Evolutionary conservation across 768 basidiomycete genomes (phyloP).

Genomic region (Mycena haematopus): DNA sequence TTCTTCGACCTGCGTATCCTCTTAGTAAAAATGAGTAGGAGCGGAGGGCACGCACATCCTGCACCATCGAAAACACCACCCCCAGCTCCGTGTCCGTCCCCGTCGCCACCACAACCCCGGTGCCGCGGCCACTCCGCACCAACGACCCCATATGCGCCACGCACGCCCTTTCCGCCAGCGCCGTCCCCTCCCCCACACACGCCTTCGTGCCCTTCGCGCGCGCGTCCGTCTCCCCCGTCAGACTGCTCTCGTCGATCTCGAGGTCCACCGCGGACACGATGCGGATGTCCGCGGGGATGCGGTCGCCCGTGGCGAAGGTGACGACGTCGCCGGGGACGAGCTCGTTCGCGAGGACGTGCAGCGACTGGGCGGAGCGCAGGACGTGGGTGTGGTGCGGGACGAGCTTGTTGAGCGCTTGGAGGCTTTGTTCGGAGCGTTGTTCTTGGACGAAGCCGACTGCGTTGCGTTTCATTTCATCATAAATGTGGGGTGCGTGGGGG

Average conservation of each 20-base stretch:
- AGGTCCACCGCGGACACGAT: conserved; percentile 82
- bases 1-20: conserved; percentile 64
- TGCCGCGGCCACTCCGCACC: conserved; percentile 86
- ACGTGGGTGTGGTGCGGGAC: conserved; percentile 97
- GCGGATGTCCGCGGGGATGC: conserved; percentile 92
- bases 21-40: background rate
- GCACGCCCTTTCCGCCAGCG: conserved; percentile 85
- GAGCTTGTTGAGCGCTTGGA: conserved; percentile 95
- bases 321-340: conserved; percentile 96
- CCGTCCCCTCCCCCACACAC: conserved; percentile 55
- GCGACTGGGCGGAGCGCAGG: conserved; percentile 73
- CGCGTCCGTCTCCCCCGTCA: conserved; percentile 94
- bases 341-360: conserved; percentile 92
- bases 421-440: conserved; percentile 89
- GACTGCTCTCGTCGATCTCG: conserved; percentile 93
- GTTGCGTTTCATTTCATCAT: conserved; percentile 1
- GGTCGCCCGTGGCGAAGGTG: conserved; percentile 88
- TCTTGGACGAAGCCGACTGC: conserved; percentile 95
- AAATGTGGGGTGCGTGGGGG: conserved; percentile 1
- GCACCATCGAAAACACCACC: conserved; percentile 97
- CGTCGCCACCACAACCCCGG: conserved; percentile 86
- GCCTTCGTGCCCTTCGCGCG: conserved; percentile 69
- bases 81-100: conserved; percentile 93
- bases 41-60: conserved; percentile 66
- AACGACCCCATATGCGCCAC: conserved; percentile 97